phyloP scores from a whole-genome alignment of 2,329 filamentous ascomycete species.

The Cadophora sp. region DNA sequence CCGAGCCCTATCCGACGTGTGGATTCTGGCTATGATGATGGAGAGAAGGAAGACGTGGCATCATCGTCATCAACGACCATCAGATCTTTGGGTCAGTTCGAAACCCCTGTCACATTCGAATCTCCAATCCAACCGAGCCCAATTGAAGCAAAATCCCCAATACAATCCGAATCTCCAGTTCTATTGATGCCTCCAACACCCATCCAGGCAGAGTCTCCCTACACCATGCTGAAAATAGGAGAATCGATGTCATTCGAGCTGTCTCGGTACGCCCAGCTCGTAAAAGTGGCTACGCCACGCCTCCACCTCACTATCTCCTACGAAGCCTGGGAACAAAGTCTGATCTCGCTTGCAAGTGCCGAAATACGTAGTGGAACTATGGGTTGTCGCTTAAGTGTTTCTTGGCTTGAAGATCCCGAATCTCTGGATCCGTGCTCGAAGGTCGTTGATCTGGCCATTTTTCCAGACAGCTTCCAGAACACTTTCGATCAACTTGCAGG shows the following conservation, averaged over 20 bases:
- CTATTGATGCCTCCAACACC: background rate
- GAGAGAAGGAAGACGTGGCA: background rate
- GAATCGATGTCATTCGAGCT: background rate
- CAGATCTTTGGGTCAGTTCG: background rate
- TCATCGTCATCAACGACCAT: background rate
- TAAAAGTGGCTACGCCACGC: background rate
- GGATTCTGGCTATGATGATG: constrained; percentile 5
- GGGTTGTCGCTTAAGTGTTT: background rate
- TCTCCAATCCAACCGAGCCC: background rate
- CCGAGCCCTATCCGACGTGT: background rate
- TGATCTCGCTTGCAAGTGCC: background rate
- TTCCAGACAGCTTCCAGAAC: background rate
- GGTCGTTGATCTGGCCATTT: background rate
- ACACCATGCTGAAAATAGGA: background rate
- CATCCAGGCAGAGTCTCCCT: background rate
- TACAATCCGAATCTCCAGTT: background rate
- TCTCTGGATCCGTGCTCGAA: background rate
- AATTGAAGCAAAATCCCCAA: background rate
- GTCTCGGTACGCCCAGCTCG: background rate
- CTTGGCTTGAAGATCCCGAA: background rate
- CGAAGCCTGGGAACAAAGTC: background rate
- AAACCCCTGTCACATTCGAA: background rate
- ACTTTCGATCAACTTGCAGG: constrained; percentile 2
- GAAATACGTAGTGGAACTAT: no score
- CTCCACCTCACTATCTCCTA: constrained; percentile 6